Evolutionary conservation across 345 rosid genomes (phyloP).

Genomic region (Euphorbia peplus): DNA sequence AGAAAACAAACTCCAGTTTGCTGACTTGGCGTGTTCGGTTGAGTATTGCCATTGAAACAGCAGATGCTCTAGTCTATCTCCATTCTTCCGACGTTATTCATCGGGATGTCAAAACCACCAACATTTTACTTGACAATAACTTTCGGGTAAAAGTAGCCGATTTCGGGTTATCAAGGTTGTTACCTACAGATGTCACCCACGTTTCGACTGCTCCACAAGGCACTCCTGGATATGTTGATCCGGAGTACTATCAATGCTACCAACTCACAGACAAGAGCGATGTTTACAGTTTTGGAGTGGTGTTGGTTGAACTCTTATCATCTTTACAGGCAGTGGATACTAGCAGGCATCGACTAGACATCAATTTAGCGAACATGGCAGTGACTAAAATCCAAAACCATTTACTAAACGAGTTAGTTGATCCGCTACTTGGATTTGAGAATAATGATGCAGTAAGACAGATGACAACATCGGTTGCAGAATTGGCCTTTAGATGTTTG

Average conservation of each 20-base stretch:
- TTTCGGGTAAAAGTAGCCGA: slow-evolving; percentile 83
- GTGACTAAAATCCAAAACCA: slow-evolving; percentile 61
- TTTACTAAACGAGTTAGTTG: slow-evolving; percentile 58
- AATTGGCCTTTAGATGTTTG: slow-evolving; percentile 70
- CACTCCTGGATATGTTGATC: slow-evolving; percentile 92
- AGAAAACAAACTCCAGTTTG: slow-evolving; percentile 34
- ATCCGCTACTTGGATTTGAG: slow-evolving; percentile 62
- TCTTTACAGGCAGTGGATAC: slow-evolving; percentile 69
- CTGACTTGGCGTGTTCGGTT: slow-evolving; percentile 75
- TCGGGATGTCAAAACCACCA: slow-evolving; percentile 82
- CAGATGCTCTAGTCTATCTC: slow-evolving; percentile 63
- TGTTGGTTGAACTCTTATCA: slow-evolving; percentile 65
- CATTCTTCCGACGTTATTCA: slow-evolving; percentile 67
- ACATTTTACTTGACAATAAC: slow-evolving; percentile 65
- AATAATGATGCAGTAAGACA: slow-evolving; percentile 36
- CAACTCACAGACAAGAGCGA: slow-evolving; percentile 79
- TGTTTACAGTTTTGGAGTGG: slow-evolving; percentile 91
- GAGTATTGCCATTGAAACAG: slow-evolving; percentile 77
- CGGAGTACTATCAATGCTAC: slow-evolving; percentile 78
- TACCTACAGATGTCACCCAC: slow-evolving; percentile 69
- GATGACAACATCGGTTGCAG: slow-evolving; percentile 52
- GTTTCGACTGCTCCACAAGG: slow-evolving; percentile 95
- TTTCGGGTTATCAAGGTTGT: slow-evolving; percentile 82
- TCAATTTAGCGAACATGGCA: slow-evolving; percentile 80
- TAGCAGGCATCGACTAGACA: slow-evolving; percentile 55